Evolutionary conservation across 768 basidiomycete species (phyloP), one percentile per base, ranked within the genome.

Genomic region (Xerocomus potaroensis): DNA sequence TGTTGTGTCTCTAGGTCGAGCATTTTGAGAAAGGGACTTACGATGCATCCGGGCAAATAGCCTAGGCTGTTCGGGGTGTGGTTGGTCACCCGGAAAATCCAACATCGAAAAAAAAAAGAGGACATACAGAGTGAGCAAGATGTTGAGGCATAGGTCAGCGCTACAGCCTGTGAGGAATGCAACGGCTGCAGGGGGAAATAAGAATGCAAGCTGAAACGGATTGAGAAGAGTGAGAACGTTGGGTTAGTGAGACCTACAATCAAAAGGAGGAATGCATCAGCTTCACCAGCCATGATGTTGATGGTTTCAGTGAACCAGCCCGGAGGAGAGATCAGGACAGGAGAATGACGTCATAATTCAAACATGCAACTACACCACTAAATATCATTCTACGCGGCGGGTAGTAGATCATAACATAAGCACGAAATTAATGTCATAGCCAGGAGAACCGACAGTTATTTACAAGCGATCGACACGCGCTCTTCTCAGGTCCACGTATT

Each of bases 131-230:
- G 91, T 91, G 50, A 93, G 68, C 40, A 76, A 62, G 46, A 93
- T 77, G 69, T 90, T 92, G 59, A 93, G 81, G 51, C 91, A 75
- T 24, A 92, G 73, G 66, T 92, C 90, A 51, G 81, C 84, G 39
- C 84, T 79, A 61, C 91, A 94, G 35, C 91, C 91, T 7, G 86
- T 75, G 41, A 91, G 63, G 58, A 90, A 78, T 6, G 68, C 81
- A 9, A 78, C 87, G 0, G 87, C 85, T 0, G 85, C 86, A 3
- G 89, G 87, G 12, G 89, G 88, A 61, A 88, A 88, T 34, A 90
- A 49, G 50, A 85, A 81, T 18, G 86, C 81, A 41, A 88, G 73
- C 87, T 88, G 33, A 19, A 7, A 6, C 3, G 26, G 7, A 24
- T 36, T 37, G n/a, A 47, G 14, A 15, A n/a, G n/a, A n/a, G n/a